Conservation (phyloP, 2,329 filamentous ascomycete species). For the Didymella keratinophila region DNA sequence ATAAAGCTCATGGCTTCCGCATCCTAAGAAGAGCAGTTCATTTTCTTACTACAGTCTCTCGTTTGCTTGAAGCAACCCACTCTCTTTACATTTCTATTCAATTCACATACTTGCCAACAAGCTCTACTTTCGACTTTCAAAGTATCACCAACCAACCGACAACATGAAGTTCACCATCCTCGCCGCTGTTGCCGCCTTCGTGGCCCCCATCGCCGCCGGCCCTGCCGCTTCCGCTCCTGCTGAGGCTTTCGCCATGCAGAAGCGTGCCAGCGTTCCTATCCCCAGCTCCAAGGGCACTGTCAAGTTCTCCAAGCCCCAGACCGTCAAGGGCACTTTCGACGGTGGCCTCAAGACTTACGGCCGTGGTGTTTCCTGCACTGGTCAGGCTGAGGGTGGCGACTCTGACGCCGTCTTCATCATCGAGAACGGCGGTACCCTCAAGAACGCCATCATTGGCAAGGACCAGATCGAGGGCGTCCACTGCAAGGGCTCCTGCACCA, state of each 20-base stretch:
- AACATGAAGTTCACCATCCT: constrained; percentile 46
- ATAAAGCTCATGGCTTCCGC: constrained; percentile 14
- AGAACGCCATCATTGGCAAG: not conserved
- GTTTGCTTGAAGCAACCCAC: constrained; percentile 37
- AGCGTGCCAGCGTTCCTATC: constrained; percentile 43
- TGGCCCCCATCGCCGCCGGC: constrained; percentile 39
- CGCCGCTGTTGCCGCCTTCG: constrained; percentile 40
- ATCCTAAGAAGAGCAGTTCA: constrained; percentile 15
- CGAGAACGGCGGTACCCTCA: constrained; percentile 55
- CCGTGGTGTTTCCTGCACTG: constrained; percentile 50
- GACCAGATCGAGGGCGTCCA: constrained; percentile 58
- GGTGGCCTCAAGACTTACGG: constrained; percentile 48
- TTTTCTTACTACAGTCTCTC: constrained; percentile 29
- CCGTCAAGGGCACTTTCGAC: constrained; percentile 40
- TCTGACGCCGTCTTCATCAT: constrained; percentile 63
- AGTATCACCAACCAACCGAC: constrained; percentile 28
- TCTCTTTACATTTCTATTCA: constrained; percentile 30
- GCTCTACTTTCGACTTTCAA: constrained; percentile 23
- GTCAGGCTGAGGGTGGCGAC: constrained; percentile 55
- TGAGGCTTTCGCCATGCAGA: constrained; percentile 38
- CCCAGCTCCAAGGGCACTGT: constrained; percentile 45
- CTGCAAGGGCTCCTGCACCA: constrained; percentile 59
- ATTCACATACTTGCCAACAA: constrained; percentile 30
- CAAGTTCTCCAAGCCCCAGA: constrained; percentile 28
- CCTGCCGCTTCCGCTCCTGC: constrained; percentile 34